Percentiles rank a stretch among this genome's conserved stretches.
Evolutionary conservation across 1,284 basidiomycete genomes (phyloP).

Genomic region (Apiotrichum mycotoxinovorans): DNA sequence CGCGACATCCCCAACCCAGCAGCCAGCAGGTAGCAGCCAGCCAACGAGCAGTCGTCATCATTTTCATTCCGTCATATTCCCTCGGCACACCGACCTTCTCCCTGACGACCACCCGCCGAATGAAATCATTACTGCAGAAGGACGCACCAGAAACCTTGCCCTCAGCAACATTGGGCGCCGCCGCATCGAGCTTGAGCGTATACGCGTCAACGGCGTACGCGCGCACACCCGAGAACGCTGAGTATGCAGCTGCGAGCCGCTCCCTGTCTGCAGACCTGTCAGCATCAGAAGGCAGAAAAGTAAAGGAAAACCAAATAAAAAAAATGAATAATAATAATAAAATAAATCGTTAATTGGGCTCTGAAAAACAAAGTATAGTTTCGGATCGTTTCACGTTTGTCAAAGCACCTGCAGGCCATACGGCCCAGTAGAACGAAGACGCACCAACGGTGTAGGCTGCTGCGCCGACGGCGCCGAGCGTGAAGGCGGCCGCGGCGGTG

Average conservation of each 20-base stretch:
- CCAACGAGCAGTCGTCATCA: no score
- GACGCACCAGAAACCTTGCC: neutral
- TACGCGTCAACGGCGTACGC: neutral
- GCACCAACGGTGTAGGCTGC: slow-evolving; percentile 5
- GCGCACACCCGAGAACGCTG: neutral
- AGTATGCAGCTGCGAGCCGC: neutral
- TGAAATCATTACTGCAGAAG: neutral
- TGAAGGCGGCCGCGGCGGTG: neutral
- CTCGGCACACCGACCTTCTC: no score
- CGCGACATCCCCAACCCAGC: no score
- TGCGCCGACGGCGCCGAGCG: slow-evolving; percentile 1
- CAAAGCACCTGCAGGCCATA: no score
- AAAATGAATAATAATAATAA: no score
- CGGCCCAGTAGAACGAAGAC: no score
- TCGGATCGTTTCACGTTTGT: no score
- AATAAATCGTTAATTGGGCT: neutral
- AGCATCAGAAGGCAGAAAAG: no score
- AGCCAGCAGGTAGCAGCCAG: no score
- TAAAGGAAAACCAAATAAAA: no score
- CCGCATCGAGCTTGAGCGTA: slow-evolving; percentile 5
- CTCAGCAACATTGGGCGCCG: neutral
- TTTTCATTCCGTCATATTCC: no score
- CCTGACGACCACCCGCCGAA: neutral
- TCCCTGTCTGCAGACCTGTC: slow-evolving; percentile 4
- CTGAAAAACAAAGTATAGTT: no score